Base-by-base conservation (phyloP, 148 eudicot species). In the Salicornia ramosissima region DNA sequence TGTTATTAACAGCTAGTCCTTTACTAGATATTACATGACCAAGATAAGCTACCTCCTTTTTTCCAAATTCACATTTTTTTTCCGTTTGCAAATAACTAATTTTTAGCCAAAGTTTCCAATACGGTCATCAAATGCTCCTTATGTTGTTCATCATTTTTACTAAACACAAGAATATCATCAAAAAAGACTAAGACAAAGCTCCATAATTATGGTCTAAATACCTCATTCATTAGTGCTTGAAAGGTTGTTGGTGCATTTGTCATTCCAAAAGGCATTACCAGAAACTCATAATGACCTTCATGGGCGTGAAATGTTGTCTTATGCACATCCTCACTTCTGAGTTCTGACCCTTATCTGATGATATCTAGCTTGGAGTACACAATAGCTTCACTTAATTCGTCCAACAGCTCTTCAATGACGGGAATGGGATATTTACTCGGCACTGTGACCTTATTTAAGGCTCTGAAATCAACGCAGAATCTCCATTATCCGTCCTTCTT, bases 211-310 rank as follows among this genome's bases (percentile, higher is more conserved):
- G 34, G 68, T 4, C 16, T 10, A 25, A 65, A 43, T 10, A 65
- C 25, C 4, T 46, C 49, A 10, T 65, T 43, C 68, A 65, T 43
- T 2, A 65, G 36, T 0, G 52, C 8, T 5, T 65, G 68, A 24
- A 43, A 43, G 3, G 68, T 65, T 0, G 68, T 15, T 1, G n/a
- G n/a, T n/a, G n/a, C n/a, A n/a, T n/a, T n/a, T n/a, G n/a, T n/a
- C n/a, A n/a, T n/a, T n/a, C n/a, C 54, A 15, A 65, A 65, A 0
- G 68, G 54, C 68, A 65, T 65, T 2, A 43, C 68, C 12, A 65
- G 14, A 24, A 45, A 65, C 15, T 45, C 68, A 24, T 65, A 65
- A 14, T 65, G 54, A 2, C 54, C 68, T 1, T 15, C 18, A 18
- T 65, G 68, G 1, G 53, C 46, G 10, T 42, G 31, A 19, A 47